phyloP scores from a whole-genome alignment of 441 rosid genomes.

The Populus trichocarpa region DNA sequence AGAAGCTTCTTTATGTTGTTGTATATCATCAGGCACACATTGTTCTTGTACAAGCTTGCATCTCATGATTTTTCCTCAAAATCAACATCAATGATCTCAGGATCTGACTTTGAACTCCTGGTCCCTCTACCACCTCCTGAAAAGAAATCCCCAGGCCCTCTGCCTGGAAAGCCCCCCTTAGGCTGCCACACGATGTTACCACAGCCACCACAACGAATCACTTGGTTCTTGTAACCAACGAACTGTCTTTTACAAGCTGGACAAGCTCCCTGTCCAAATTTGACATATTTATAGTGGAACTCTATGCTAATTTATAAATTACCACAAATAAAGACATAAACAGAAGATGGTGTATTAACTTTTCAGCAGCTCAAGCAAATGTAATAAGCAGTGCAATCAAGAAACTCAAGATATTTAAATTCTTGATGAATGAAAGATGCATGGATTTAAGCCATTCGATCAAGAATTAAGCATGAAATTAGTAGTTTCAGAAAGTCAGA shows the following conservation, averaged over 20 bases:
- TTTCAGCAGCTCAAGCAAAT: no score
- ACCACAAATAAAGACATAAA: not conserved
- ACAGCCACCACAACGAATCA: slow-evolving; percentile 66
- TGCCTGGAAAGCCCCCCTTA: not conserved
- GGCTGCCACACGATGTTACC: slow-evolving; percentile 97
- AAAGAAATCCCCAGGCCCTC: slow-evolving; percentile 52
- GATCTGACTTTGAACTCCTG: slow-evolving; percentile 46
- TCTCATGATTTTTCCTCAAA: slow-evolving; percentile 78
- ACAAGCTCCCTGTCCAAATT: slow-evolving; percentile 64
- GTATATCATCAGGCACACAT: not conserved
- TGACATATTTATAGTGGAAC: not conserved
- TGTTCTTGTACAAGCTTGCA: not conserved
- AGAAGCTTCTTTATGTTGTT: not conserved
- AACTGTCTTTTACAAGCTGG: slow-evolving; percentile 90
- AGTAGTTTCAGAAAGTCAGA: not conserved
- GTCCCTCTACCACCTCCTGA: slow-evolving; percentile 45
- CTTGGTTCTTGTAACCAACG: slow-evolving; percentile 76
- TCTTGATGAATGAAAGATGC: not conserved
- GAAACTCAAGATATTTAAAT: not conserved
- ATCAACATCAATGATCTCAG: slow-evolving; percentile 76
- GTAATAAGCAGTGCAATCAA: not conserved
- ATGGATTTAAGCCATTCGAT: not conserved
- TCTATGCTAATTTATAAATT: not conserved
- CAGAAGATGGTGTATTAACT: not conserved
- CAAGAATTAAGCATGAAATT: not conserved